Base-by-base conservation (phyloP, 2,329 filamentous ascomycete species). In the Neofusicoccum ribis region DNA sequence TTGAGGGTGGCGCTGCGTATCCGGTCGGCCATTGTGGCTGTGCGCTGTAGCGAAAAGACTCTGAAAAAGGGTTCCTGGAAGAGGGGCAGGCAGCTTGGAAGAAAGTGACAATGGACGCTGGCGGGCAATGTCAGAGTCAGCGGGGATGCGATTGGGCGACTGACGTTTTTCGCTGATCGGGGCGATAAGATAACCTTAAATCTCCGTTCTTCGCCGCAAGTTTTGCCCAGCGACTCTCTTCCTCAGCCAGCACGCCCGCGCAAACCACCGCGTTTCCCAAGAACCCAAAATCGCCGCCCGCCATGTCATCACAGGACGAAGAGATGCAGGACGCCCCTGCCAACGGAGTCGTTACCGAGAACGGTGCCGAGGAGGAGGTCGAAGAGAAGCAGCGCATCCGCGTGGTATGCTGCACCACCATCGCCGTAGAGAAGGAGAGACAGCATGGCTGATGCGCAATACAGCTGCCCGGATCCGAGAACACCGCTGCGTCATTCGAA, bases 401-500 rank as follows among this genome's bases (percentile, higher is more conserved):
- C 68, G 76, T 82, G 60, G 81, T 82, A 75, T 36, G 12, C 27
- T 23, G 44, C 27, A n/a, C 11, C 17, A 41, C 34, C 12, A 17
- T 23, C 20, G 15, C 9, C 17, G 49, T 14, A 20, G 2, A 44
- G 56, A 47, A 34, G 27, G 14, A 23, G 39, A 36, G 34, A 3
- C 27, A 31, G 27, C 5, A 31, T 31, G 44, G 39, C 65, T 66
- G 37, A 64, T 46, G 27, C 34, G 39, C 43, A 6, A 37, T 39
- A 27, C 36, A 97, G 94, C 83, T 97, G 34, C 90, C 92, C 41
- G 93, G 93, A 54, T 91, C 91, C 64, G 90, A 79, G 15, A 91
- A 94, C 58, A 94, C 90, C 8, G 93, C 93, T 4, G 95, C 95
- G 36, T 97, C 93, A 15, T 99, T 98, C 76, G 92, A 98, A 76